Evolutionary conservation across 2,329 filamentous ascomycete genomes (phyloP).

Genomic region (Chaetoscypha palmicola): DNA sequence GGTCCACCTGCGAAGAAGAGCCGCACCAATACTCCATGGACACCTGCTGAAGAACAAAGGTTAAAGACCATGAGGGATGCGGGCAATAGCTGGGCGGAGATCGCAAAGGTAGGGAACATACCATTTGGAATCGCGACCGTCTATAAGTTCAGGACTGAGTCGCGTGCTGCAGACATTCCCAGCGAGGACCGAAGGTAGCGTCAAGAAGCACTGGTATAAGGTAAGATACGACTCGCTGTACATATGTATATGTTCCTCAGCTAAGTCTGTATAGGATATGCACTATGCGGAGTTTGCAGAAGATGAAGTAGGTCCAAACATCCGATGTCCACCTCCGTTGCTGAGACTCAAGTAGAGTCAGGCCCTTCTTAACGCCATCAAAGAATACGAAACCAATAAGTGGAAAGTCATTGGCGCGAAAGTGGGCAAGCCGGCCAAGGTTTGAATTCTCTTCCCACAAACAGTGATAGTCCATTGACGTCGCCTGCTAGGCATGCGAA

Average conservation of each 20-base stretch:
- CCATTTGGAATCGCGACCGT: constrained; percentile 5
- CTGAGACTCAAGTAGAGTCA: constrained; percentile 30
- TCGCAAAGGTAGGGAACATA: constrained; percentile 69
- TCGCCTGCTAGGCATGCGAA: constrained; percentile 60
- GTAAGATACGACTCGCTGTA: constrained; percentile 36
- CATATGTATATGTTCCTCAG: background rate
- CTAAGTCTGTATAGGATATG: constrained; percentile 65
- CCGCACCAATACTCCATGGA: constrained; percentile 98
- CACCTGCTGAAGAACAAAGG: constrained; percentile 83
- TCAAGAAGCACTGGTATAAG: constrained; percentile 99
- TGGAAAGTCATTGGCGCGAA: constrained; percentile 98
- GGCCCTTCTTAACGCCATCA: constrained; percentile 84
- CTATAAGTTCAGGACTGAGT: constrained; percentile 21
- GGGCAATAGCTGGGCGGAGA: constrained; percentile 94
- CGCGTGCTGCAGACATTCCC: constrained; percentile 66
- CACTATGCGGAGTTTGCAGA: constrained; percentile 98
- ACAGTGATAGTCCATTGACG: background rate
- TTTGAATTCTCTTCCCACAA: constrained; percentile 31
- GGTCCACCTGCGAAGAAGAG: constrained; percentile 71
- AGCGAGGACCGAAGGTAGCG: constrained; percentile 86
- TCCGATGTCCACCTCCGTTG: constrained; percentile 9
- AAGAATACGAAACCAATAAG: constrained; percentile 97
- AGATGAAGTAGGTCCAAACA: constrained; percentile 64
- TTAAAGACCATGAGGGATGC: constrained; percentile 92
- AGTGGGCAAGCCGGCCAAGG: constrained; percentile 96